Conservation (phyloP, 129 eudicot genomes). For the Solidago caesia region DNA sequence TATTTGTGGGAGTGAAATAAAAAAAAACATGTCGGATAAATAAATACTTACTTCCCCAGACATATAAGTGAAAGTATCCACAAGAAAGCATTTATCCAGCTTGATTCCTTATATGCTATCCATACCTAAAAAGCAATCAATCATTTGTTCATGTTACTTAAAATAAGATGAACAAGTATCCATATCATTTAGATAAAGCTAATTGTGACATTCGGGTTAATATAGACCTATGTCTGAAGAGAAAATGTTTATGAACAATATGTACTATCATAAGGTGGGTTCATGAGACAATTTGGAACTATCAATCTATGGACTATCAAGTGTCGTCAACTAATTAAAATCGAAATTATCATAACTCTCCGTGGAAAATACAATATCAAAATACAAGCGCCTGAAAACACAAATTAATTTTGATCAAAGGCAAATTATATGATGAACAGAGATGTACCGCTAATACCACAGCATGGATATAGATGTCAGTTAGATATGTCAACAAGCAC, state of each 20-base stretch:
- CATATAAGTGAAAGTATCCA: constrained; percentile 54
- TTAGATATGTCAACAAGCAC: constrained; percentile 71
- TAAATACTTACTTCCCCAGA: constrained; percentile 49
- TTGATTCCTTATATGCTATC: constrained; percentile 69
- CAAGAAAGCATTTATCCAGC: constrained; percentile 41
- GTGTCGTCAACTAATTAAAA: too few species aligned
- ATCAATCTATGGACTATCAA: too few species aligned
- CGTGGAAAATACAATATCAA: too few species aligned
- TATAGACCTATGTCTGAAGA: too few species aligned
- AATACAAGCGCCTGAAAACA: background rate
- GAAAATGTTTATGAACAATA: too few species aligned
- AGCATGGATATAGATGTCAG: constrained; percentile 57
- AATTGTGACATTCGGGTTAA: too few species aligned
- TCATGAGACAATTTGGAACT: too few species aligned
- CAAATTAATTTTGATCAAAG: background rate
- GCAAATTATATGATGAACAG: background rate
- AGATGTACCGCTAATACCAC: constrained; percentile 51
- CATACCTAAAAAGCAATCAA: constrained; percentile 61
- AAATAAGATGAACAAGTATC: too few species aligned
- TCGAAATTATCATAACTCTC: too few species aligned
- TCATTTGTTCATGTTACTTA: too few species aligned
- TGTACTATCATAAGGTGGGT: too few species aligned
- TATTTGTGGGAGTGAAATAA: background rate
- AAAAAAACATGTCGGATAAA: background rate
- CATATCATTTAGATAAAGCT: too few species aligned